These are phyloP conservation scores for Erysimum pusillum DNA, from an alignment of 441 rosid genomes.

Conservation along the genomic window DNA sequence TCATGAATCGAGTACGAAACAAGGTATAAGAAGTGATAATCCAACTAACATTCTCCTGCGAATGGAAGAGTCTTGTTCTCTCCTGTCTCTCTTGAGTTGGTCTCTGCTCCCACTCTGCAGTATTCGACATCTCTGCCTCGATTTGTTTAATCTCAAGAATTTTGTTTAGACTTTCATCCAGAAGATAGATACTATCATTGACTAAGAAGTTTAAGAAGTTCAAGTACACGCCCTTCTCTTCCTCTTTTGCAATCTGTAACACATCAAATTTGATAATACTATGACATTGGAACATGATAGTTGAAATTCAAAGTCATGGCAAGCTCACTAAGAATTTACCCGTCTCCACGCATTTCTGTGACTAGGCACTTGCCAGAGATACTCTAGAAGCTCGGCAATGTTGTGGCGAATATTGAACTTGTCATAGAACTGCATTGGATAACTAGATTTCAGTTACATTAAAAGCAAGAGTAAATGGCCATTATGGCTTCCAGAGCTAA, in stretches of 20 bases:
- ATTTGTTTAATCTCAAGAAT: conserved; percentile 94
- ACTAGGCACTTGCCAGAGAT: conserved; percentile 99
- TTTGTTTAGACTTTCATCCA: conserved; percentile 98
- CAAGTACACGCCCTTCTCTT: conserved; percentile 98
- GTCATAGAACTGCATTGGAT: conserved; percentile 86
- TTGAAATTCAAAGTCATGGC: conserved; percentile 22
- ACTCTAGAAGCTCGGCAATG: conserved; percentile 97
- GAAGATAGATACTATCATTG: conserved; percentile 97
- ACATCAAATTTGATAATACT: conserved; percentile 2
- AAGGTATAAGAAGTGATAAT: conserved; percentile 12
- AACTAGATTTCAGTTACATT: conserved; percentile 32
- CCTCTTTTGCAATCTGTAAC: conserved; percentile 96
- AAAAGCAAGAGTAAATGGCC: background rate
- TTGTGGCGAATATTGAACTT: conserved; percentile 98
- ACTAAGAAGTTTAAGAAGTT: conserved; percentile 96
- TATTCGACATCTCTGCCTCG: conserved; percentile 97
- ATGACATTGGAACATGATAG: conserved; percentile 4
- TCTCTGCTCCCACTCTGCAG: conserved; percentile 92
- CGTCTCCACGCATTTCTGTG: conserved; percentile 97
- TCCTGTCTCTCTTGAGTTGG: conserved; percentile 98
- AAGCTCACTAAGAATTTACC: conserved; percentile 56
- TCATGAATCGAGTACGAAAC: conserved; percentile 2
- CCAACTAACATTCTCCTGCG: conserved; percentile 91
- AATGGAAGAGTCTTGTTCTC: conserved; percentile 88
- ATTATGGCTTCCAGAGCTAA: conserved; percentile 19